Conservation (phyloP, 257 asterid genomes). For the Solanum medicagineum region DNA sequence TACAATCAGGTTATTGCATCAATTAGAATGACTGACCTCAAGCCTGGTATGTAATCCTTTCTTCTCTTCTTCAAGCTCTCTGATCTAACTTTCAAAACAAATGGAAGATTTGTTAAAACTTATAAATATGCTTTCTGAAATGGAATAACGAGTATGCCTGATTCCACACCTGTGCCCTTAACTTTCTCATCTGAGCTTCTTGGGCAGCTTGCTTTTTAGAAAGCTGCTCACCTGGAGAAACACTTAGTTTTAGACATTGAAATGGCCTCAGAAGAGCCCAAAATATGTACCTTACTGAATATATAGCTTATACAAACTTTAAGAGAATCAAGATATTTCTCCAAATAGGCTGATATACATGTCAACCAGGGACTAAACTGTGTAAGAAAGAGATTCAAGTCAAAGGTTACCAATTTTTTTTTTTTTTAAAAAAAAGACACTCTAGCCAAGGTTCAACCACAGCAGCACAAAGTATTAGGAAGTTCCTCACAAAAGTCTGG, state of each 20-base stretch:
- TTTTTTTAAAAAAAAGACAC: not conserved
- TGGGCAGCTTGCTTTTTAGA: slow-evolving; percentile 99
- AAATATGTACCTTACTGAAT: not conserved
- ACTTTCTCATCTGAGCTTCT: slow-evolving; percentile 82
- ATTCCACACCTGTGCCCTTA: slow-evolving; percentile 86
- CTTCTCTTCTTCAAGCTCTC: slow-evolving; percentile 99
- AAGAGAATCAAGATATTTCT: not conserved
- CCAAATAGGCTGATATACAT: not conserved
- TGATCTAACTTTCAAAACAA: slow-evolving; percentile 70
- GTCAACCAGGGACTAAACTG: not conserved
- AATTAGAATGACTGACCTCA: slow-evolving; percentile 41
- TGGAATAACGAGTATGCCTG: slow-evolving; percentile 7
- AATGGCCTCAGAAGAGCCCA: not conserved
- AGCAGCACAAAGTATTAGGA: not conserved
- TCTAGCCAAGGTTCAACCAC: not conserved
- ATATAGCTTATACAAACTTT: not conserved
- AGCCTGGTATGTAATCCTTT: slow-evolving; percentile 71
- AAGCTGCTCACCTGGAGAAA: slow-evolving; percentile 80
- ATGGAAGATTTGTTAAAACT: slow-evolving; percentile 13
- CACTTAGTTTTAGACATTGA: not conserved
- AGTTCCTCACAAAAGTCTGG: not conserved
- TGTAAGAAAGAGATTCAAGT: not conserved
- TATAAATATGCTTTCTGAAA: slow-evolving; percentile 6
- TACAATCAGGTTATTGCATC: not conserved
- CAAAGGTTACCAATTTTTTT: not conserved